These are phyloP conservation scores for Rhizopus delemar DNA, from an alignment of 371 early-diverging fungal genomes.

Conservation along the genomic window DNA sequence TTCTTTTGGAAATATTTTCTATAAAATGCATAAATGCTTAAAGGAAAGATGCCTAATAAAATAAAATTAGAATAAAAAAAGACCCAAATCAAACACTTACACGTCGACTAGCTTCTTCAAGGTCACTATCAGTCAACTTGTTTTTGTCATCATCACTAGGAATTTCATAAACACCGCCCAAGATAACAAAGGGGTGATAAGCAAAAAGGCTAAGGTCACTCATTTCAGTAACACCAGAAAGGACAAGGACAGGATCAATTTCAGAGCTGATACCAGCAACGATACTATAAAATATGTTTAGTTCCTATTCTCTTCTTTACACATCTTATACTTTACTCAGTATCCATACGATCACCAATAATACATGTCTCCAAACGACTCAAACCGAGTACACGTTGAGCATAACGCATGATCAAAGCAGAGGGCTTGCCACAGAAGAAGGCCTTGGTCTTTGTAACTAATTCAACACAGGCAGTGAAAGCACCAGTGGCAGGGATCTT, in stretches of 20 bases:
- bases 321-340: conserved; percentile 40
- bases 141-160: conserved; percentile 47
- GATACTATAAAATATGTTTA: conserved; percentile 25
- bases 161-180: conserved; percentile 65
- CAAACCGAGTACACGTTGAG: conserved; percentile 59
- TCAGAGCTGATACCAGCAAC: conserved; percentile 60
- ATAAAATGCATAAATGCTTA: conserved; percentile 6
- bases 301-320: neutral
- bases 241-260: conserved; percentile 67
- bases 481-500: conserved; percentile 66
- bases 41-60: conserved; percentile 15
- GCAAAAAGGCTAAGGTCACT: conserved; percentile 54
- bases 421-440: conserved; percentile 71
- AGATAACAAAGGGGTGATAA: conserved; percentile 62
- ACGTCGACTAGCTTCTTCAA: conserved; percentile 49
- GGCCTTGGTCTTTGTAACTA: conserved; percentile 66
- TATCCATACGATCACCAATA: conserved; percentile 75
- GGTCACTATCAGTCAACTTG: conserved; percentile 37
- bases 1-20: conserved; percentile 4
- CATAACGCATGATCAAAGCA: conserved; percentile 69
- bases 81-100: conserved; percentile 18
- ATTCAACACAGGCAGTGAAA: conserved; percentile 61
- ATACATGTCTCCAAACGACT: conserved; percentile 65
- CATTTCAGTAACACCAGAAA: conserved; percentile 63
- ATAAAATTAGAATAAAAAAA: neutral